Percentiles rank a stretch among this genome's conserved stretches.
Evolutionary conservation across 345 rosid species (phyloP).

Genomic region (Dovyalis caffra): DNA sequence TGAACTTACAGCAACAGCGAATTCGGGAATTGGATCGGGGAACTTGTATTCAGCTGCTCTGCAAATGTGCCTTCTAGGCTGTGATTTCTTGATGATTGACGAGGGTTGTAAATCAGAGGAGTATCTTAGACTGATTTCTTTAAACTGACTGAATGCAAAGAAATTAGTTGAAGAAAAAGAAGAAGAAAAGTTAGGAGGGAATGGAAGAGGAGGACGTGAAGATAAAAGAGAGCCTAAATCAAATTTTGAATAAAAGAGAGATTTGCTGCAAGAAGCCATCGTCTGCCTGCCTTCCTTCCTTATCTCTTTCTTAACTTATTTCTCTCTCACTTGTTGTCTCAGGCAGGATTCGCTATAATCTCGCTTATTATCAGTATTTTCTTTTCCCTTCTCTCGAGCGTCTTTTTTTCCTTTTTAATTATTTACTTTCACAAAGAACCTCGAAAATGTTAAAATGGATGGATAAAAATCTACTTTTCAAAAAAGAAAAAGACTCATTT

Average conservation of each 20-base stretch:
- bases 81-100: slow-evolving; percentile 16
- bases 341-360: not conserved
- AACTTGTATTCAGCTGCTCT: slow-evolving; percentile 73
- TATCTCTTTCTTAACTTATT: slow-evolving; percentile 21
- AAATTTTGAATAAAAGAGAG: slow-evolving; percentile 26
- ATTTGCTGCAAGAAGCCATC: slow-evolving; percentile 43
- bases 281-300: slow-evolving; percentile 18
- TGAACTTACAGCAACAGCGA: slow-evolving; percentile 67
- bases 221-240: slow-evolving; percentile 8
- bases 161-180: slow-evolving; percentile 21
- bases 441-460: too few species aligned
- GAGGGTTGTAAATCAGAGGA: slow-evolving; percentile 16
- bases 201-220: slow-evolving; percentile 19
- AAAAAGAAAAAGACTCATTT: too few species aligned
- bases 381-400: too few species aligned
- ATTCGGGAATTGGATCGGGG: slow-evolving; percentile 90
- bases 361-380: too few species aligned
- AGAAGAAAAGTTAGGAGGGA: slow-evolving; percentile 13
- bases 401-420: too few species aligned
- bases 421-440: too few species aligned
- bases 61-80: slow-evolving; percentile 35
- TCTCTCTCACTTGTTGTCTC: not conserved
- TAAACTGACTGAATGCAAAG: not conserved
- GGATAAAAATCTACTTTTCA: too few species aligned
- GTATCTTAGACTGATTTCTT: slow-evolving; percentile 9